phyloP scores from a whole-genome alignment of 163 green algal genomes.

The Chlorella variabilis region DNA sequence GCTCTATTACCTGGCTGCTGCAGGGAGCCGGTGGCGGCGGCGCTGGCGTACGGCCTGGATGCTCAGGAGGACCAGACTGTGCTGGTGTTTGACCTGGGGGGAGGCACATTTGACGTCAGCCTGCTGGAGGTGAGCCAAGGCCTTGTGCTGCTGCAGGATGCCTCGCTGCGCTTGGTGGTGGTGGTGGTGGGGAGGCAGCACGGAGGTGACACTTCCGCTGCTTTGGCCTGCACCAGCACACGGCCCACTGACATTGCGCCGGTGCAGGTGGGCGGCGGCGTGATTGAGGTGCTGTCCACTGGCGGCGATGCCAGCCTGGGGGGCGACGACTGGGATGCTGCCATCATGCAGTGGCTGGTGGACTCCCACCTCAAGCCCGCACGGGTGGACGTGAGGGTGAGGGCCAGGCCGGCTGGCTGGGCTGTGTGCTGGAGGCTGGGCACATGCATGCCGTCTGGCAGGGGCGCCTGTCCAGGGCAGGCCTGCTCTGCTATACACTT shows the following conservation, averaged over 20 bases:
- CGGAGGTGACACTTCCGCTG: background rate
- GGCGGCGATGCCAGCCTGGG: slow-evolving; percentile 82
- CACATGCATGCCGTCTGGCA: no score
- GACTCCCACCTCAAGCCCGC: slow-evolving; percentile 60
- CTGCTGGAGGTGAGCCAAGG: slow-evolving; percentile 70
- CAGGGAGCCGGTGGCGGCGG: slow-evolving; percentile 88
- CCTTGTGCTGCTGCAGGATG: no score
- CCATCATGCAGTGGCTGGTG: slow-evolving; percentile 76
- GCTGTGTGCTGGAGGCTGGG: background rate
- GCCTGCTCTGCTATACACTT: background rate
- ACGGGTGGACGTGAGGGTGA: slow-evolving; percentile 43
- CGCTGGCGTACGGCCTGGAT: slow-evolving; percentile 89
- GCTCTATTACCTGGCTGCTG: background rate
- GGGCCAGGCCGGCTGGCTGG: background rate
- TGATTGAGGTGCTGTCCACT: slow-evolving; percentile 86
- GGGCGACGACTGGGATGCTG: slow-evolving; percentile 90
- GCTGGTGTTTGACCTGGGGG: slow-evolving; percentile 96
- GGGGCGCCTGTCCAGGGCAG: background rate
- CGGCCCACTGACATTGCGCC: background rate
- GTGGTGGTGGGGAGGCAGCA: background rate
- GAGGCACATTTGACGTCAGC: slow-evolving; percentile 97
- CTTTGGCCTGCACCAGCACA: background rate
- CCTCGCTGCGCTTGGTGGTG: background rate
- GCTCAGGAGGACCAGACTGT: slow-evolving; percentile 75
- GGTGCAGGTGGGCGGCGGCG: slow-evolving; percentile 83